Base-by-base conservation (phyloP, 163 green algal genomes). In the Chlamydomonas reinhardtii region DNA sequence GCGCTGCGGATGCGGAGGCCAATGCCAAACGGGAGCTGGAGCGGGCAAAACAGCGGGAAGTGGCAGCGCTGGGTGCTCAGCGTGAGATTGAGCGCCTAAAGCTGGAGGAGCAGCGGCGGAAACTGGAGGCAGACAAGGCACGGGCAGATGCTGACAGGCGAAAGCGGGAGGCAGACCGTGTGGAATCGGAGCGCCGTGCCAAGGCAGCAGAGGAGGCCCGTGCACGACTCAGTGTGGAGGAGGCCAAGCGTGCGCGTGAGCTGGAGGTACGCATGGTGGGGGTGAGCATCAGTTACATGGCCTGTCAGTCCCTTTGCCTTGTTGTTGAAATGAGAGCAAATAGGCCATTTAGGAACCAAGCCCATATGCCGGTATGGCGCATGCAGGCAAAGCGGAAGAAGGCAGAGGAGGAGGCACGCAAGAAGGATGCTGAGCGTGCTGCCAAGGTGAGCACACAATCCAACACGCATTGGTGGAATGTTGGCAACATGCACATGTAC, bases 101-200 rank as follows among this genome's bases (percentile, higher is more conserved):
- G 79, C 68, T 92, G 78, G 89, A 92, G 77, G 89, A 91, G 56
- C 74, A 86, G 75, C 69, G 89, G 43, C 75, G 76, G 52, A 89
- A 90, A 66, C 76, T 92, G 25, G 79, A 85, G 29, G 64, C 24
- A 37, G 85, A 85, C 35, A 65, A 62, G 22, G 54, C 32, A 12
- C 59, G 74, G 2, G n/a, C 74, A 37, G 81, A 90, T 59, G 39
- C 24, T n/a, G 71, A 75, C 0, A 62, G 70, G 25, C 43, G 73
- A 68, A 48, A 64, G 65, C 56, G 74, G 17, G 73, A 83, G 31
- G n/a, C 16, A 27, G 88, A 72, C 35, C 48, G 35, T 17, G 71
- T 27, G 37, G 81, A 89, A 35, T 78, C 80, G 27, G 79, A 76
- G 74, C 79, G 75, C 52, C 84, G 66, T 48, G 74, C 69, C 32